Conservation (phyloP, 2,329 filamentous ascomycete species). For the Aspergillus ochraceus region DNA sequence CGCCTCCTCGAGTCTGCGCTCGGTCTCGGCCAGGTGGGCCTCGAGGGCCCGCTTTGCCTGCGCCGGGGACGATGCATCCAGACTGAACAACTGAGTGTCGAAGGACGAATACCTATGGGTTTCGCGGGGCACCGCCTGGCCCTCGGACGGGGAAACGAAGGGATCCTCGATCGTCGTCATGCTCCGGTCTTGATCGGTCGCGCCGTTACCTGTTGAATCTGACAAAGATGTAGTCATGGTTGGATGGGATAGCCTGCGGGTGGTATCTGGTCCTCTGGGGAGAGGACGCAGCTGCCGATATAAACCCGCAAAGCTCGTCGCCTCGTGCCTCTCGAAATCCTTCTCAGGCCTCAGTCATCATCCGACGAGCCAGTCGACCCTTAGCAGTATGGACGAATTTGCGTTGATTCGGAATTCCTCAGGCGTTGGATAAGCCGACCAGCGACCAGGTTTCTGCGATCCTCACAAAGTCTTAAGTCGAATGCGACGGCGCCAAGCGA, state of each 20-base stretch:
- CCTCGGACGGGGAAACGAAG: conserved; percentile 54
- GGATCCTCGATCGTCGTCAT: conserved; percentile 52
- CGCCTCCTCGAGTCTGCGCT: conserved; percentile 85
- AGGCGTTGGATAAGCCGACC: conserved; percentile 27
- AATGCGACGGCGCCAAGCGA: conserved; percentile 12
- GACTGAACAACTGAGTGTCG: conserved; percentile 74
- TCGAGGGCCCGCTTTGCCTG: conserved; percentile 87
- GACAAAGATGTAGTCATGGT: conserved; percentile 8
- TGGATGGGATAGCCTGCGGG: not conserved
- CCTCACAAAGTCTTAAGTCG: not conserved
- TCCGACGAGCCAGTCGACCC: conserved; percentile 22
- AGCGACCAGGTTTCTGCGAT: conserved; percentile 26
- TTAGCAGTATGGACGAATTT: not conserved
- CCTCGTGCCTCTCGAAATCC: conserved; percentile 22
- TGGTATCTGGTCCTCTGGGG: not conserved
- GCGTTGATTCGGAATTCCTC: conserved; percentile 6
- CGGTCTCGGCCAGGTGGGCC: conserved; percentile 88
- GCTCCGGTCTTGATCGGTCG: conserved; percentile 13
- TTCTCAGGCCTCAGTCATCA: conserved; percentile 29
- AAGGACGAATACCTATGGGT: conserved; percentile 77
- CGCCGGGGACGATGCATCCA: conserved; percentile 78
- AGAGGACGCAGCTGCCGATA: conserved; percentile 25
- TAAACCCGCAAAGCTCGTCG: conserved; percentile 22
- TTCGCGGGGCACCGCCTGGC: conserved; percentile 41
- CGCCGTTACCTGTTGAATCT: conserved; percentile 10